Conservation (phyloP, 768 basidiomycete species). For the Boletus insuetus region DNA sequence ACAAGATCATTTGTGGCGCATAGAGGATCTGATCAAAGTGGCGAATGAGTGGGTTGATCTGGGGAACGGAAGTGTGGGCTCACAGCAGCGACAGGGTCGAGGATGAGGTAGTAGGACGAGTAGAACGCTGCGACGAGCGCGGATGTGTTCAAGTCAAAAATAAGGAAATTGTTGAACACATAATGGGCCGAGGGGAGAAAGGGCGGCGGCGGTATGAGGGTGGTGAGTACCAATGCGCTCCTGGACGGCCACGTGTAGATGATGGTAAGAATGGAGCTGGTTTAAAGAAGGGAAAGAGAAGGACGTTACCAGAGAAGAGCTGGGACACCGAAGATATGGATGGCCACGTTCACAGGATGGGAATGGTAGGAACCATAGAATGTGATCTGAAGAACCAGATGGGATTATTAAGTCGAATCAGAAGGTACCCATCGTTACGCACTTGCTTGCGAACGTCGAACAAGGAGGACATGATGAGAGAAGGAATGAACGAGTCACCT, state of each 20-base stretch:
- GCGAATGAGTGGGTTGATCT: conserved; percentile 1
- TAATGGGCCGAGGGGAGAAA: conserved; percentile 54
- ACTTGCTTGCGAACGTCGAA: conserved; percentile 76
- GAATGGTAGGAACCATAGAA: conserved; percentile 95
- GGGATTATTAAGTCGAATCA: conserved; percentile 9
- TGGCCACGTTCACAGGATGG: conserved; percentile 75
- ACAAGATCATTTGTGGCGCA: conserved; percentile 63
- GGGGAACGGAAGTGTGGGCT: conserved; percentile 29
- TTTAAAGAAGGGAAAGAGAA: conserved; percentile 8
- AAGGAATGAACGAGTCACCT: neutral
- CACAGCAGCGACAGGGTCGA: conserved; percentile 87
- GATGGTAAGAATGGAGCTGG: conserved; percentile 3
- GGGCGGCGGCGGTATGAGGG: conserved; percentile 48
- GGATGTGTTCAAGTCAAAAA: conserved; percentile 68
- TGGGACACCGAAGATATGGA: conserved; percentile 87
- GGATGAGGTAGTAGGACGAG: conserved; percentile 69
- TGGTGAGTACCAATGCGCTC: conserved; percentile 57
- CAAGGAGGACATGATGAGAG: conserved; percentile 37
- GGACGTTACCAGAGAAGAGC: conserved; percentile 68
- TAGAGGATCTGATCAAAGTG: conserved; percentile 64
- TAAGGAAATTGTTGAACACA: conserved; percentile 57
- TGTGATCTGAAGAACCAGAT: conserved; percentile 53
- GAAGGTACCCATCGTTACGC: conserved; percentile 4
- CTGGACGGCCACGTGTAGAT: conserved; percentile 33
- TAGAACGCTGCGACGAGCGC: conserved; percentile 59